A percentile compares a stretch with the other conserved stretches of the same genome.
phyloP scores from a whole-genome alignment of 2,329 filamentous ascomycete genomes.

The Monosporascus sp. region DNA sequence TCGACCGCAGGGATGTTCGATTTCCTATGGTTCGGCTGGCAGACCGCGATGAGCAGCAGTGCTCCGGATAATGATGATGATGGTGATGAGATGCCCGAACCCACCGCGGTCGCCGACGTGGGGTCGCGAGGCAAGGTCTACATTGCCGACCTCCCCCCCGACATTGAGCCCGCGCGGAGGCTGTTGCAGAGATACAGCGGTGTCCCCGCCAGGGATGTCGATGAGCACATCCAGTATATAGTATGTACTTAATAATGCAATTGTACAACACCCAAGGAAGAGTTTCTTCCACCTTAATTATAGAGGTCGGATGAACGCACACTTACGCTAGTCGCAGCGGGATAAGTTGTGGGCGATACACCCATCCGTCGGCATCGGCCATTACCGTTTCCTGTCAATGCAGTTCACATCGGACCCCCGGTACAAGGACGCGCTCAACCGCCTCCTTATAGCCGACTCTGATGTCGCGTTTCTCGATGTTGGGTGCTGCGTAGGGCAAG shows the following conservation, averaged over 20 bases:
- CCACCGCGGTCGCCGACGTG: not conserved
- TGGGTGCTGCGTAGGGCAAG: slow-evolving; percentile 46
- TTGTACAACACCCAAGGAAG: too few relatives aligned
- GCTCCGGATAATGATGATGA: not conserved
- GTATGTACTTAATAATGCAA: slow-evolving; percentile 11
- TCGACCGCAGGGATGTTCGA: too few relatives aligned
- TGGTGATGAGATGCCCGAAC: not conserved
- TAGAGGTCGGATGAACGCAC: not conserved
- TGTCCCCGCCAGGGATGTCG: slow-evolving; percentile 20
- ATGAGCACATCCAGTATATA: slow-evolving; percentile 22
- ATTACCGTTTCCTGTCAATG: slow-evolving; percentile 45
- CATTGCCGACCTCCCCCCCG: slow-evolving; percentile 20
- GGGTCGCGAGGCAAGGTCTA: slow-evolving; percentile 14
- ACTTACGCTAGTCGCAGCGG: slow-evolving; percentile 26
- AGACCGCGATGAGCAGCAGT: too few relatives aligned
- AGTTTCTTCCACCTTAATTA: not conserved
- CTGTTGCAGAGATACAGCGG: slow-evolving; percentile 25
- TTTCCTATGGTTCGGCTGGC: too few relatives aligned
- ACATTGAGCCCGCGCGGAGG: slow-evolving; percentile 19
- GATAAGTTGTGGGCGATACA: slow-evolving; percentile 41
- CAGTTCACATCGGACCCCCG: slow-evolving; percentile 34
- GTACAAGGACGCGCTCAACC: slow-evolving; percentile 37
- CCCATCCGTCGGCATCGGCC: slow-evolving; percentile 41
- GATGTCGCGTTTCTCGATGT: slow-evolving; percentile 41
- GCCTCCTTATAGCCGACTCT: slow-evolving; percentile 34